These are phyloP conservation scores for Huiozyma sinensis DNA, from an alignment of 805 yeast genomes.

Conservation along the genomic window DNA sequence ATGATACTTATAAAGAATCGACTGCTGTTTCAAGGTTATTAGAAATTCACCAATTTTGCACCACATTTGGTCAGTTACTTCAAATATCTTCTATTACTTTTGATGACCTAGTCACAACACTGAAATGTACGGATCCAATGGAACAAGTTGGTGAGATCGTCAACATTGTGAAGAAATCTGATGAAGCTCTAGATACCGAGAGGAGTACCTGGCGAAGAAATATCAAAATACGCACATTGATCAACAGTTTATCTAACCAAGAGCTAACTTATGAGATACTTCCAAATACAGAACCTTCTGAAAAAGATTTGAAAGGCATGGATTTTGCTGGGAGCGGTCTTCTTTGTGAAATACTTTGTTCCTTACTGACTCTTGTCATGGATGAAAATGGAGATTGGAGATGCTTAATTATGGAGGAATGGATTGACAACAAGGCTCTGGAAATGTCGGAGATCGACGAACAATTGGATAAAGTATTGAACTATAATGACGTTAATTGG, in stretches of 20 bases:
- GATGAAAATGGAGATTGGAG: conserved; percentile 21
- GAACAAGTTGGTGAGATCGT: conserved; percentile 16
- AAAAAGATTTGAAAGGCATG: conserved; percentile 10
- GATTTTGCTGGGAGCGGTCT: conserved; percentile 12
- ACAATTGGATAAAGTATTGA: conserved; percentile 30
- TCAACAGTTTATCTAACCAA: conserved; percentile 6
- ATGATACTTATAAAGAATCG: conserved; percentile 1
- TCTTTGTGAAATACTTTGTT: conserved; percentile 14
- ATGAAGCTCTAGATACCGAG: not conserved
- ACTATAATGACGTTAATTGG: conserved; percentile 58
- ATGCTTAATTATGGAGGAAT: conserved; percentile 16
- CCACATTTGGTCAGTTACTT: conserved; percentile 12
- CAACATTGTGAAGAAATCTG: conserved; percentile 1
- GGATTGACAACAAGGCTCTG: conserved; percentile 14
- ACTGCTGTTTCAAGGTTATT: conserved; percentile 10
- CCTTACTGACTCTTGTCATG: conserved; percentile 18
- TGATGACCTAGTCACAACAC: conserved; percentile 17
- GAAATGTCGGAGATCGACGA: conserved; percentile 7
- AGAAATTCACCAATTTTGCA: conserved; percentile 16
- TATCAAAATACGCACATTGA: conserved; percentile 6
- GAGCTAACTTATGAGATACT: conserved; percentile 7
- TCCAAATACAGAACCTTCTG: conserved; percentile 8
- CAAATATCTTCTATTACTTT: conserved; percentile 13
- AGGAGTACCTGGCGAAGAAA: conserved; percentile 8
- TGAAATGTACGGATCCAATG: conserved; percentile 18